Base-by-base conservation (phyloP, 108 stramenopile species). In the Fragilaria crotonensis region DNA sequence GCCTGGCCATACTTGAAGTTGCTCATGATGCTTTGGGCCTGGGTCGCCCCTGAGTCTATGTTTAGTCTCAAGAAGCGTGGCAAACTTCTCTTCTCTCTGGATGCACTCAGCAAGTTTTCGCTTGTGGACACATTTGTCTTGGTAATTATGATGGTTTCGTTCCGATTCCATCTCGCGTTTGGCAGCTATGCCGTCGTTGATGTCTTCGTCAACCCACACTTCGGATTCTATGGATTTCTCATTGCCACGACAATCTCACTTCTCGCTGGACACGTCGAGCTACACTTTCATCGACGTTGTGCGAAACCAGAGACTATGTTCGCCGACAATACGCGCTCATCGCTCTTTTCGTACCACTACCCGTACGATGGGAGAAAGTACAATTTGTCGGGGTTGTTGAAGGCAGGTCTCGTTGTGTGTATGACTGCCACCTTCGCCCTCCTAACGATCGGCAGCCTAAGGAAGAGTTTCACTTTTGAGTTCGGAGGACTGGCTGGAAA, bases 1-100 rank as follows among this genome's bases (percentile, higher is more conserved):
- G 69, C 87, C 19, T 97, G 94, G 96, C 96, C 96, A 0, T 97
- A 97, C 50, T 58, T 80, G 7, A 97, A 96, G 64, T 61, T 97
- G 11, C 30, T 87, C 0, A 67, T 81, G 26, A 80, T 95, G 81
- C 51, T 92, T 5, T 50, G 76, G 36, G 63, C 77, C 0, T 97
- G 94, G 92, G 55, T 78, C 23, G 33, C 41, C 27, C 73, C 76
- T 20, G 62, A 65, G 41, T 17, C 7, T 2, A 25, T 51, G 31
- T 33, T 56, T 14, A 46, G 49, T 7, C 48, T 31, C 0, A 14
- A 29, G 47, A 33, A 31, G 48, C 86, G 93, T 57, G 96, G 82
- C 41, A 52, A 58, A 23, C 62, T 89, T 32, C 79, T 97, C 11
- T 54, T 89, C 54, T 71, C 68, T 18, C 55, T 97, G n/a, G 94